These are phyloP conservation scores for Phlebiopsis gigantea DNA, from an alignment of 768 basidiomycete species.

Conservation along the genomic window DNA sequence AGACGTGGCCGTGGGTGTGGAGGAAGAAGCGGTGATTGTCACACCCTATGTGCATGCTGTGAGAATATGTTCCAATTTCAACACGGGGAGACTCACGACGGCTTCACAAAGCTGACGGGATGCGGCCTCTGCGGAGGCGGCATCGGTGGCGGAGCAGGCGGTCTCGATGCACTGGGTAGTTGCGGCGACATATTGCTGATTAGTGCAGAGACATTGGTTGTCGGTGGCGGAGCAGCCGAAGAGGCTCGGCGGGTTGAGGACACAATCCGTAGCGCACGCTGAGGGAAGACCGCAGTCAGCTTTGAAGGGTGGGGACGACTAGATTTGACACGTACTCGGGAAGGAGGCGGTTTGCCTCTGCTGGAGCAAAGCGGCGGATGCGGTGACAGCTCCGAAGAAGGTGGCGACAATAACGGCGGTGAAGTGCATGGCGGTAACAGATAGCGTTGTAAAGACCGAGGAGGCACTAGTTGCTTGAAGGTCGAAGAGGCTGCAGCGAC, in stretches of 20 bases:
- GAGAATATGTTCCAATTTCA: background rate
- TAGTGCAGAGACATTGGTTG: constrained; percentile 40
- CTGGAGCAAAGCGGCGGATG: background rate
- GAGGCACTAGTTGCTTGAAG: constrained; percentile 13
- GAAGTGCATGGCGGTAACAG: constrained; percentile 43
- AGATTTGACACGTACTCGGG: constrained; percentile 12
- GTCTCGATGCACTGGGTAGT: constrained; percentile 25
- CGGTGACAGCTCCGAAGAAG: constrained; percentile 17
- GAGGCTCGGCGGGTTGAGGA: constrained; percentile 33
- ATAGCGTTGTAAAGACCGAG: constrained; percentile 8
- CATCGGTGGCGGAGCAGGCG: constrained; percentile 22
- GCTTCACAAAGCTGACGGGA: constrained; percentile 21
- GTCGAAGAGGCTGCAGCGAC: constrained; percentile 20
- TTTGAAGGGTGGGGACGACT: background rate
- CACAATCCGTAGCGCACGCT: constrained; percentile 53
- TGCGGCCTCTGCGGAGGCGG: constrained; percentile 19
- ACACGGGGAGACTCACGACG: constrained; percentile 19
- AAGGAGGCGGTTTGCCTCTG: constrained; percentile 4
- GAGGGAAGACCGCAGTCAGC: background rate
- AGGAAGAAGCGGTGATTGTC: constrained; percentile 5
- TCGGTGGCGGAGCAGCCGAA: constrained; percentile 45
- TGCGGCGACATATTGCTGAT: constrained; percentile 20
- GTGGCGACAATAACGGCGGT: constrained; percentile 30
- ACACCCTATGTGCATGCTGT: constrained; percentile 1
- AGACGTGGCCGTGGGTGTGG: background rate